A percentile compares a stretch with the other conserved stretches of the same genome.
Conservation (phyloP, 805 yeast species). For the Candida ovalis region DNA sequence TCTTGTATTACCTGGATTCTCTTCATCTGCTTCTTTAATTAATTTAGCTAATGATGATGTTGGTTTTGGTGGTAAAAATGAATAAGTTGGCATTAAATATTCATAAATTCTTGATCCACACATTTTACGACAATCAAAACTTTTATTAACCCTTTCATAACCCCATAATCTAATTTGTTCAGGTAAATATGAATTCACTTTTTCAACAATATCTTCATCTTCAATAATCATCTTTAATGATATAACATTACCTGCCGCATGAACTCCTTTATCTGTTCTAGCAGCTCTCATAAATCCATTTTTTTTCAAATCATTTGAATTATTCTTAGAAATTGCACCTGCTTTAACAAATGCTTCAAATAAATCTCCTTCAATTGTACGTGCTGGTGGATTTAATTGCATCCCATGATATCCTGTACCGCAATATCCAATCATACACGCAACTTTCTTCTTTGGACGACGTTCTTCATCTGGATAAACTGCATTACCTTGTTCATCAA, state of each 20-base stretch:
- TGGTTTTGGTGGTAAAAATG: slow-evolving; percentile 89
- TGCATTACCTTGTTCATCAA: slow-evolving; percentile 64
- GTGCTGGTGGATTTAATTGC: slow-evolving; percentile 86
- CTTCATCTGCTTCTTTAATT: slow-evolving; percentile 47
- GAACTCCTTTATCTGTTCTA: slow-evolving; percentile 93
- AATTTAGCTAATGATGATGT: slow-evolving; percentile 58
- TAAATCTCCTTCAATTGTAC: slow-evolving; percentile 87
- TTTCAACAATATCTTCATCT: slow-evolving; percentile 67
- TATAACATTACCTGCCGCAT: slow-evolving; percentile 92
- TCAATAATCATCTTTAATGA: slow-evolving; percentile 81
- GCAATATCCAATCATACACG: slow-evolving; percentile 87
- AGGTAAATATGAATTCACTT: slow-evolving; percentile 74
- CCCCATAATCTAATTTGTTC: slow-evolving; percentile 93
- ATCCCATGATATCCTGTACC: slow-evolving; percentile 97
- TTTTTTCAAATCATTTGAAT: slow-evolving; percentile 84
- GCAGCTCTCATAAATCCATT: slow-evolving; percentile 85
- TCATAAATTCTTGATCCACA: slow-evolving; percentile 96
- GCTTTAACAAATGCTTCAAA: slow-evolving; percentile 80
- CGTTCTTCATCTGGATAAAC: slow-evolving; percentile 50
- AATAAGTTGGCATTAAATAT: slow-evolving; percentile 86
- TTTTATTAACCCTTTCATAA: slow-evolving; percentile 78
- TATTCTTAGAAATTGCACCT: slow-evolving; percentile 84
- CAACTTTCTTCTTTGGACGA: slow-evolving; percentile 86
- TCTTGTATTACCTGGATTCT: slow-evolving; percentile 56
- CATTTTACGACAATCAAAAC: slow-evolving; percentile 92